Percentiles rank a stretch among this genome's conserved stretches.
phyloP scores from a whole-genome alignment of 2,329 filamentous ascomycete genomes.

The Botrytis fabae region DNA sequence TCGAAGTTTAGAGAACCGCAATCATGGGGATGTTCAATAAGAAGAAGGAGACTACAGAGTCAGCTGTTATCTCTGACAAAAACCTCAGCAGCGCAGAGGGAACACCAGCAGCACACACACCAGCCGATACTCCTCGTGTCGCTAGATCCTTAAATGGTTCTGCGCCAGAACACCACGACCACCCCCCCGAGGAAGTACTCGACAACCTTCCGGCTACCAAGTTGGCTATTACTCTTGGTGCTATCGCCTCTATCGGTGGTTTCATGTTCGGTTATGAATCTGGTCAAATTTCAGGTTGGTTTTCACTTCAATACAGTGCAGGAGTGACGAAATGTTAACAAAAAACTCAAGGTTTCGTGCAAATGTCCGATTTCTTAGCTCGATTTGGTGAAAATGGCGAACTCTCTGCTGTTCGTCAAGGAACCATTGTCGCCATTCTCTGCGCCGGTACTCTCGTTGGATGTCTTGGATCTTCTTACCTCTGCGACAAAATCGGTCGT shows the following conservation, averaged over 20 bases:
- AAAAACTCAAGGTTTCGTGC: conserved; percentile 58
- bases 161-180: conserved; percentile 17
- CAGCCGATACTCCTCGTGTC: conserved; percentile 21
- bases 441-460: conserved; percentile 61
- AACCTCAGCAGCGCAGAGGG: conserved; percentile 21
- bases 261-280: conserved; percentile 54
- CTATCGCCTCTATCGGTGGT: conserved; percentile 55
- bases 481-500: conserved; percentile 63
- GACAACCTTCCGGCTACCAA: conserved; percentile 39
- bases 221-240: conserved; percentile 50
- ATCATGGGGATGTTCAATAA: conserved; percentile 28
- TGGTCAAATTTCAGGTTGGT: conserved; percentile 50
- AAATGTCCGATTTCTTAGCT: conserved; percentile 56
- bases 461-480: conserved; percentile 57
- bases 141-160: conserved; percentile 17
- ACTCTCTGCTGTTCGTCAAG: conserved; percentile 59
- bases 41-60: conserved; percentile 18
- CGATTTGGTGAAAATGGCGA: conserved; percentile 52
- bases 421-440: conserved; percentile 63
- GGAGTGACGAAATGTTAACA: neutral
- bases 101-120: conserved; percentile 26
- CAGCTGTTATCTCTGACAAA: conserved; percentile 23
- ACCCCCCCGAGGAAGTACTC: conserved; percentile 2
- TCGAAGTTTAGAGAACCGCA: neutral
- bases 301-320: neutral